phyloP scores from a whole-genome alignment of 1,284 basidiomycete species.

The Cutaneotrichosporon cavernicola region DNA sequence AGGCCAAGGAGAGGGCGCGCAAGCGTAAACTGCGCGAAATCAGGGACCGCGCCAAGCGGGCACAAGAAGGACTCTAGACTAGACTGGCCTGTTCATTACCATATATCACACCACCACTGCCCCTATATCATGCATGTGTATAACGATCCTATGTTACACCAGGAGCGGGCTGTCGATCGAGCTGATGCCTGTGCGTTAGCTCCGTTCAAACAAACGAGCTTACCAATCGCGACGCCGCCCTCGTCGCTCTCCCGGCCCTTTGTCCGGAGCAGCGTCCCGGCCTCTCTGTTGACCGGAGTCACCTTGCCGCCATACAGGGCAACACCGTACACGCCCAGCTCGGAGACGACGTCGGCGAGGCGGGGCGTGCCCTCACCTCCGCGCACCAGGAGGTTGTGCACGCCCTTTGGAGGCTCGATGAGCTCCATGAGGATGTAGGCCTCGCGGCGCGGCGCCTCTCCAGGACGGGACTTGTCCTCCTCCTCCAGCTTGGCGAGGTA shows the following conservation, averaged over 20 bases:
- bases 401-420: slow-evolving; percentile 69
- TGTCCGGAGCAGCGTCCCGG: slow-evolving; percentile 85
- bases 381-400: slow-evolving; percentile 72
- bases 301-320: slow-evolving; percentile 65
- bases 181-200: slow-evolving; percentile 39
- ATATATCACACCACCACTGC: neutral
- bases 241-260: slow-evolving; percentile 92
- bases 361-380: slow-evolving; percentile 51
- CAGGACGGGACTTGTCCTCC: slow-evolving; percentile 47
- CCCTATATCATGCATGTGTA: neutral
- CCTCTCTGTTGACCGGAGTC: slow-evolving; percentile 60
- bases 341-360: slow-evolving; percentile 74
- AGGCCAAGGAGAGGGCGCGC: slow-evolving; percentile 21
- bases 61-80: neutral
- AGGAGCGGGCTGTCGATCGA: slow-evolving; percentile 49
- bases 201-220: slow-evolving; percentile 54
- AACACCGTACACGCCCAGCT: slow-evolving; percentile 91
- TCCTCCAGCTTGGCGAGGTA: slow-evolving; percentile 66
- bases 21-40: slow-evolving; percentile 9
- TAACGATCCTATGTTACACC: slow-evolving; percentile 19
- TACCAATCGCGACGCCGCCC: slow-evolving; percentile 89
- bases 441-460: slow-evolving; percentile 40
- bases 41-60: neutral
- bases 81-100: neutral
- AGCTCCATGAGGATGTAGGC: slow-evolving; percentile 95